A percentile compares a stretch with the other conserved stretches of the same genome.
phyloP scores from a whole-genome alignment of 1,139 yeast genomes.

The Suhomyces atakaporum region DNA sequence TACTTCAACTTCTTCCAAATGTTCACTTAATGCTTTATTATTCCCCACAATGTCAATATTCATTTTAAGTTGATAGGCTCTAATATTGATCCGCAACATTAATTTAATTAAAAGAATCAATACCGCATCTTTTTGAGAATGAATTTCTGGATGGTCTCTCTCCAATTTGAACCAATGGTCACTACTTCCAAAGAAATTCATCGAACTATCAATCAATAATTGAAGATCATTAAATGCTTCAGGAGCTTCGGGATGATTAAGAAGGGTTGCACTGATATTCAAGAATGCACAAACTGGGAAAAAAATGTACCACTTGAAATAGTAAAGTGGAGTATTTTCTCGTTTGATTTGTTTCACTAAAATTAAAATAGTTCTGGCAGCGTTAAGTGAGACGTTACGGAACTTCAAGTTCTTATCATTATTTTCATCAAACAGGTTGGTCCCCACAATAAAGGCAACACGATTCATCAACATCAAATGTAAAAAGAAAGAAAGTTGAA shows the following conservation, averaged over 20 bases:
- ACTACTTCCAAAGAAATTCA: constrained; percentile 24
- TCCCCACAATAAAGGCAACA: constrained; percentile 22
- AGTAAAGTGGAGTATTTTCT: constrained; percentile 24
- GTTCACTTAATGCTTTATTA: constrained; percentile 21
- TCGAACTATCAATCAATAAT: constrained; percentile 31
- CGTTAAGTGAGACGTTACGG: constrained; percentile 30
- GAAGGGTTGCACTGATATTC: constrained; percentile 31
- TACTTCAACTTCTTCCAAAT: constrained; percentile 25
- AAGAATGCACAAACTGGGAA: constrained; percentile 40
- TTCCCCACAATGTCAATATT: constrained; percentile 18
- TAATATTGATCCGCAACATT: constrained; percentile 27
- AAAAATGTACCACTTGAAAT: constrained; percentile 35
- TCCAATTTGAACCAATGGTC: constrained; percentile 7
- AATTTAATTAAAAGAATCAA: constrained; percentile 25
- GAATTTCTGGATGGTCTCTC: constrained; percentile 14
- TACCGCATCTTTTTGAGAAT: constrained; percentile 27
- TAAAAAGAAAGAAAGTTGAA: constrained; percentile 33
- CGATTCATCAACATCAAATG: constrained; percentile 42
- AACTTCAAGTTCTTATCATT: constrained; percentile 20
- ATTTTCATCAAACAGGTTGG: constrained; percentile 18
- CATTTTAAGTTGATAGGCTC: constrained; percentile 27
- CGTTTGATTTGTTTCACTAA: constrained; percentile 25
- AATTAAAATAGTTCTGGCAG: constrained; percentile 39
- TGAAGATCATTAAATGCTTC: constrained; percentile 33
- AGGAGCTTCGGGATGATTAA: constrained; percentile 32